Conservation (phyloP, 441 rosid species). For the Lepidium campestre region DNA sequence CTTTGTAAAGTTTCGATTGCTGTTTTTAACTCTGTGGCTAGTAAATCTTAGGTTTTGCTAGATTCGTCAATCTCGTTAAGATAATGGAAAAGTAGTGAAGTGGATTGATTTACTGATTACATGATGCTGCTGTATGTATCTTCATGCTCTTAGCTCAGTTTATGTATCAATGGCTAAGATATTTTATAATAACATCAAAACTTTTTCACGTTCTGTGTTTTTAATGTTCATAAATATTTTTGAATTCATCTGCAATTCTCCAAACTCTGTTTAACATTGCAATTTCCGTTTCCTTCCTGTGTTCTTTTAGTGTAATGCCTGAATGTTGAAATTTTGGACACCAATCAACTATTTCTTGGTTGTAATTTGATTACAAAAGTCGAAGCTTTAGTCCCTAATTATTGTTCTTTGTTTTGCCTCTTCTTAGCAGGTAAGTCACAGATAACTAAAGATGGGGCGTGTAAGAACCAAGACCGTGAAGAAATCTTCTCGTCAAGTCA, state of each 20-base stretch:
- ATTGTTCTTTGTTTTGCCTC: not conserved
- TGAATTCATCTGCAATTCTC: not conserved
- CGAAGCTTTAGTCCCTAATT: not conserved
- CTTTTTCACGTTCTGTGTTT: not conserved
- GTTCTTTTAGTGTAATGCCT: not conserved
- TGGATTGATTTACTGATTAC: not conserved
- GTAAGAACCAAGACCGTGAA: slow-evolving; percentile 70
- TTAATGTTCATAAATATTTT: not conserved
- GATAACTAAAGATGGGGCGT: slow-evolving; percentile 42
- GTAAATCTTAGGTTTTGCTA: not conserved
- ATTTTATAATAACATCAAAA: not conserved
- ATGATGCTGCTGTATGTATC: not conserved
- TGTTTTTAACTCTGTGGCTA: not conserved
- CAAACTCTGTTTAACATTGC: not conserved
- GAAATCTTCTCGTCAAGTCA: slow-evolving; percentile 67
- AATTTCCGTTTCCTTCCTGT: not conserved
- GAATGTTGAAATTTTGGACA: not conserved
- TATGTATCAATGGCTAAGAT: not conserved
- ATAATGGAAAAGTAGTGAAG: not conserved
- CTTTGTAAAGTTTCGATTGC: not conserved
- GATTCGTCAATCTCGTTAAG: not conserved
- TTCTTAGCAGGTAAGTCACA: slow-evolving; percentile 10
- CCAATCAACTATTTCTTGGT: not conserved
- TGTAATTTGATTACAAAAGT: not conserved
- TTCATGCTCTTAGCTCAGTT: not conserved